phyloP scores from a whole-genome alignment of 495 filamentous ascomycete species.

The Penicillium ochrochloron region DNA sequence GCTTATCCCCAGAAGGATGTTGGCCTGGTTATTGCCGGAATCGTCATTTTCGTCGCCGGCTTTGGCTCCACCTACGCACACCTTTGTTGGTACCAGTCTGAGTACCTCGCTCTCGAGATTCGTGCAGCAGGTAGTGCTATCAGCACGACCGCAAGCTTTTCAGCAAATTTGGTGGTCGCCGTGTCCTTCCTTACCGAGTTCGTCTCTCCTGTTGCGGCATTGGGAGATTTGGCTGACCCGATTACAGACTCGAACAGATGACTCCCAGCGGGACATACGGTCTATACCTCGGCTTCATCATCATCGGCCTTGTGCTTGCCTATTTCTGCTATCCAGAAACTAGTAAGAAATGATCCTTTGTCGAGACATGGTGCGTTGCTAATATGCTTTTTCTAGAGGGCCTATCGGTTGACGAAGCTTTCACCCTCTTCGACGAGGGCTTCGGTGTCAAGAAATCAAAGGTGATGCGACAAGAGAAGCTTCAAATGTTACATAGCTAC shows the following conservation, averaged over 20 bases:
- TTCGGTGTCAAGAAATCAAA: slow-evolving; percentile 4
- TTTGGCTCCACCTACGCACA: too few relatives aligned
- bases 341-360: too few relatives aligned
- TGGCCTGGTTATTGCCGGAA: too few relatives aligned
- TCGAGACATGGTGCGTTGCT: too few relatives aligned
- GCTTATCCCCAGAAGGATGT: too few relatives aligned
- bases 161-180: too few relatives aligned
- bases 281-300: slow-evolving; percentile 3
- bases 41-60: too few relatives aligned
- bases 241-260: slow-evolving; percentile 6
- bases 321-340: slow-evolving; percentile 4
- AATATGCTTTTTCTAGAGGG: not conserved
- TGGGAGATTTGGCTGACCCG: not conserved
- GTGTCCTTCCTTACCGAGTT: too few relatives aligned
- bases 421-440: slow-evolving; percentile 3
- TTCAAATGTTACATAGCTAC: slow-evolving; percentile 7
- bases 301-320: not conserved
- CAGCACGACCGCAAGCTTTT: too few relatives aligned
- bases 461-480: not conserved
- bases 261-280: slow-evolving; percentile 5
- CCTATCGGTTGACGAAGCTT: slow-evolving; percentile 3
- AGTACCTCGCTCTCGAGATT: too few relatives aligned
- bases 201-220: not conserved
- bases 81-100: too few relatives aligned
- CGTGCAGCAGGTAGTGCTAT: too few relatives aligned